phyloP scores from a whole-genome alignment of 2,329 filamentous ascomycete genomes.

The Cyclaneusma minus region DNA sequence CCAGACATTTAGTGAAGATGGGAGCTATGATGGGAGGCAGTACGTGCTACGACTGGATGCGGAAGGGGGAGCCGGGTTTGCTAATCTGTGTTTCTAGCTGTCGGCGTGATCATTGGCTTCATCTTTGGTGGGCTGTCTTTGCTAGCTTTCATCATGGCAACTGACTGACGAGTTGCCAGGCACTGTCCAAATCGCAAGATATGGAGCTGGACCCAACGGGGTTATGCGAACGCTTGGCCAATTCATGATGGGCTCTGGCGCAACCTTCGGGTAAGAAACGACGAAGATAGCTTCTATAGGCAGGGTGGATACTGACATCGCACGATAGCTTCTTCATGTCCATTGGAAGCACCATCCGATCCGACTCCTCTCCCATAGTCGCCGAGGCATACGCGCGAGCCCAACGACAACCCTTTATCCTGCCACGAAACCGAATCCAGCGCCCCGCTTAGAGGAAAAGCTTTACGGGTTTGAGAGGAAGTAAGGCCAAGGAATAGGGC shows the following conservation, averaged over 20 bases:
- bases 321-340: conserved; percentile 88
- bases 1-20: conserved; percentile 68
- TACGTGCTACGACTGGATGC: conserved; percentile 34
- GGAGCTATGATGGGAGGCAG: conserved; percentile 96
- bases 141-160: conserved; percentile 6
- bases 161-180: no score
- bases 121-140: conserved; percentile 59
- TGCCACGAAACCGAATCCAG: conserved; percentile 17
- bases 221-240: conserved; percentile 90
- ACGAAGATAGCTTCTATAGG: not conserved
- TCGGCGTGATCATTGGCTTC: conserved; percentile 93
- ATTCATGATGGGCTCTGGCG: conserved; percentile 90
- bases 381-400: conserved; percentile 63
- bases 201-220: conserved; percentile 82
- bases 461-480: no score
- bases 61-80: conserved; percentile 2
- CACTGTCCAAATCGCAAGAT: conserved; percentile 87
- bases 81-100: conserved; percentile 44
- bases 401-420: conserved; percentile 59
- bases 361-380: conserved; percentile 63
- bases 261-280: conserved; percentile 83
- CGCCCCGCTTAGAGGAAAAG: no score
- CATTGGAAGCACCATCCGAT: conserved; percentile 90
- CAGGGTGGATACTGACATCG: conserved; percentile 1
- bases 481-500: no score